phyloP scores from a whole-genome alignment of 495 filamentous ascomycete genomes.

The Aspergillus ostianus region DNA sequence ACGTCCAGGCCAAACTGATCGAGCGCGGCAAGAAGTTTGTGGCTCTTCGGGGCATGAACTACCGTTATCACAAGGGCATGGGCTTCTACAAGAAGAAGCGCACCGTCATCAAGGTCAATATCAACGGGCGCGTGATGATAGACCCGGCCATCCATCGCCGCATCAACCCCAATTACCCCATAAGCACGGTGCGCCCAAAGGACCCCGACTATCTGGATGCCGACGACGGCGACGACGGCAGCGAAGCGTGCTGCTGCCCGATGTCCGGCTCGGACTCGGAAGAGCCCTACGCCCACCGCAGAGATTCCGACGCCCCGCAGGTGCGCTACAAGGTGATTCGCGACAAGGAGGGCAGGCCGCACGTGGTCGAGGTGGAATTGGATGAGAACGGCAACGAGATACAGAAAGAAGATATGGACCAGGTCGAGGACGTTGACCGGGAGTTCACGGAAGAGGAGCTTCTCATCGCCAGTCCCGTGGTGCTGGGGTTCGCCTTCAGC shows the following conservation, averaged over 20 bases:
- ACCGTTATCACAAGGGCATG: conserved; percentile 76
- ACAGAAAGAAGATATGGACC: conserved; percentile 63
- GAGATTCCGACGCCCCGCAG: conserved; percentile 52
- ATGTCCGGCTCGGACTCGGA: conserved; percentile 53
- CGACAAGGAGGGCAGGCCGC: conserved; percentile 59
- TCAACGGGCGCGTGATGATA: conserved; percentile 90
- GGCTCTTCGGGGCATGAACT: conserved; percentile 75
- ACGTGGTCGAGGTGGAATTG: conserved; percentile 59
- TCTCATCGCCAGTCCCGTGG: conserved; percentile 83
- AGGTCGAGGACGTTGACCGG: conserved; percentile 39
- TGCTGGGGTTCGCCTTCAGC: conserved; percentile 87
- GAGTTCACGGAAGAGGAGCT: conserved; percentile 84
- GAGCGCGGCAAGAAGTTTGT: conserved; percentile 88
- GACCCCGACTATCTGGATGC: conserved; percentile 66
- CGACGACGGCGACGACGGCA: conserved; percentile 49
- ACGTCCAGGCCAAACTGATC: conserved; percentile 64
- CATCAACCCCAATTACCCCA: conserved; percentile 85
- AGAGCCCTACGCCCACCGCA: conserved; percentile 30
- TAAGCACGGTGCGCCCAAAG: conserved; percentile 75
- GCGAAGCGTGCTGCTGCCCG: conserved; percentile 40
- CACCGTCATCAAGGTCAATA: conserved; percentile 76
- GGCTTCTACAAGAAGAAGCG: conserved; percentile 85
- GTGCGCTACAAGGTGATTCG: conserved; percentile 65
- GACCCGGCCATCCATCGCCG: conserved; percentile 83
- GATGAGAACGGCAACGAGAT: conserved; percentile 63